phyloP scores from a whole-genome alignment of 208 protist genomes.

The Crithidia bombi region DNA sequence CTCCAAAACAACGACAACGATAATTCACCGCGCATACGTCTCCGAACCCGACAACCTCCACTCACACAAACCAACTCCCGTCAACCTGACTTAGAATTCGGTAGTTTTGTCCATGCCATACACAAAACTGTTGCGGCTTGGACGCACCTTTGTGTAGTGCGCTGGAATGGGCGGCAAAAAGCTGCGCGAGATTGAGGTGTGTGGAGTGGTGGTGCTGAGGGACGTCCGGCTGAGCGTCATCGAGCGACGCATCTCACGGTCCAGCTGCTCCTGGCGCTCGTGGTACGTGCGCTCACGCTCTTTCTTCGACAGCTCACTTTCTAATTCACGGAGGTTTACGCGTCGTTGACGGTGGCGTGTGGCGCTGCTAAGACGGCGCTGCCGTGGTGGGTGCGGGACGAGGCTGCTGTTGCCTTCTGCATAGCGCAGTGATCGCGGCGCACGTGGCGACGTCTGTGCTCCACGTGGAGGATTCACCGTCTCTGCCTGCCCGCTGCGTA shows the following conservation, averaged over 20 bases:
- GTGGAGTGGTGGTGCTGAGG: neutral
- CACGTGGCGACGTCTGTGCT: slow-evolving; percentile 10
- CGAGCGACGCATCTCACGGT: slow-evolving; percentile 29
- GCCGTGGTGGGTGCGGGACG: slow-evolving; percentile 30
- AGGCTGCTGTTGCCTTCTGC: slow-evolving; percentile 13
- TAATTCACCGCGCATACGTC: too few relatives aligned
- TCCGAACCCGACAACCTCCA: too few relatives aligned
- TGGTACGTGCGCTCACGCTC: slow-evolving; percentile 38
- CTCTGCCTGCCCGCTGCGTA: neutral
- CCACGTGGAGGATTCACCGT: neutral
- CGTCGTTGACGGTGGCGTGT: slow-evolving; percentile 37
- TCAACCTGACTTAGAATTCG: neutral
- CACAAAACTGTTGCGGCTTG: slow-evolving; percentile 1
- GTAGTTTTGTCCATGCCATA: neutral
- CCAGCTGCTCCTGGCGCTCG: slow-evolving; percentile 44
- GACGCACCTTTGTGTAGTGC: slow-evolving; percentile 18
- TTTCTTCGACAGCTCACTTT: slow-evolving; percentile 45
- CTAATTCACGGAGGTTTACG: slow-evolving; percentile 52
- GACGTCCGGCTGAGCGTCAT: slow-evolving; percentile 9
- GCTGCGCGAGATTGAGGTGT: slow-evolving; percentile 7
- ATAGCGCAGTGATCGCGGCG: neutral
- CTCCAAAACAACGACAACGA: too few relatives aligned
- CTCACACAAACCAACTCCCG: neutral
- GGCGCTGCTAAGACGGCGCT: slow-evolving; percentile 27
- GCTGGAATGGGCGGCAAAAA: slow-evolving; percentile 31